Base-by-base conservation (phyloP, 148 eudicot genomes). In the Pouteria glomerata region DNA sequence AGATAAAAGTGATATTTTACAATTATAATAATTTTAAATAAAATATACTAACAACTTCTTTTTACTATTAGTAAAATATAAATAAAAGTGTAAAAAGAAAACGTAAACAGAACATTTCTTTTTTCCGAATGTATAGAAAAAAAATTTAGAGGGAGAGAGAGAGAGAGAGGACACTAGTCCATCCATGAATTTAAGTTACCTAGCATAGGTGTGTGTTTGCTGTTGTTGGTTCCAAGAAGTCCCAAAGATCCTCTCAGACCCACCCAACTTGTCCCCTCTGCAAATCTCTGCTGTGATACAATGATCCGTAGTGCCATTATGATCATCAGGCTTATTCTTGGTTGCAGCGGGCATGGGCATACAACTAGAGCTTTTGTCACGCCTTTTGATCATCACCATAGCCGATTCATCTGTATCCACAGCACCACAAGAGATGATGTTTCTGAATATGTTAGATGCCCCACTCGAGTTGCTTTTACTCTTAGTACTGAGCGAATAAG, bases 201-300 rank as follows among this genome's bases (percentile, higher is more conserved):
- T 80, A 63, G 69, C 73, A 77, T 42, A 44, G 50, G 47, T 60
- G 42, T 73, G 75, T 45, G 53, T 45, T 12, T 15, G 33, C n/a
- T 0, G 41, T 23, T 70, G 77, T 59, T 78, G 70, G 18, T 63
- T 63, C 81, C 82, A 82, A 8, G 73, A 42, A 35, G 62, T 75
- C 71, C 82, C 74, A 30, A 67, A 76, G 3, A 76, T 47, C 80
- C 84, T 85, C 63, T 82, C 81, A 31, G 84, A 82, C 51, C 89
- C 83, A 50, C 79, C 86, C 14, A 71, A 8, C 44, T 44, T 70
- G 35, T 76, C 84, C 53, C 67, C 77, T 68, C 63, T 80, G 63
- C 71, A 57, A 15, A 76, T 70, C 71, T 68, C 70, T 2, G 70
- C 44, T 6, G 65, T 30, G 8, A 57, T 64, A 11, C 55, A 34